These are phyloP conservation scores for Stylosanthes scabra DNA, from an alignment of 331 rosid genomes.

Conservation along the genomic window DNA sequence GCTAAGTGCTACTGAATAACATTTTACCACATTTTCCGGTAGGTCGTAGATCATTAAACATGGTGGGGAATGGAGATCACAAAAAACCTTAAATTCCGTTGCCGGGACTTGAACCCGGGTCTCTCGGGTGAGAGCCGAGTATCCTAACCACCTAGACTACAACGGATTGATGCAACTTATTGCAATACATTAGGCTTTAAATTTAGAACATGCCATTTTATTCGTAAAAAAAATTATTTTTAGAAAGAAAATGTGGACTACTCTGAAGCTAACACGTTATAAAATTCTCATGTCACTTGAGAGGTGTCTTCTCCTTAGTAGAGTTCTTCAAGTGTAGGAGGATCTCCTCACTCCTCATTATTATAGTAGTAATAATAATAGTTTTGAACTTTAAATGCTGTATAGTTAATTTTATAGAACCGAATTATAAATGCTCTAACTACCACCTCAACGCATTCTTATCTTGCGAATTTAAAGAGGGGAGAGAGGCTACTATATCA, in stretches of 20 bases:
- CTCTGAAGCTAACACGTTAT: neutral
- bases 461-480: conserved; percentile 25
- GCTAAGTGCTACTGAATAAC: neutral
- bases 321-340: too few species aligned
- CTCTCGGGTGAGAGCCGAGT: conserved; percentile 53
- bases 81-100: neutral
- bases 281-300: neutral
- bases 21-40: neutral
- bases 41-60: too few species aligned
- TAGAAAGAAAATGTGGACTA: too few species aligned
- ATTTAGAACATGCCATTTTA: too few species aligned
- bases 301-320: neutral
- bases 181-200: too few species aligned
- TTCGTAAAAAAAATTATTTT: too few species aligned
- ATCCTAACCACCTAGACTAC: conserved; percentile 55
- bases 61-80: too few species aligned
- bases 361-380: neutral
- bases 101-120: conserved; percentile 54
- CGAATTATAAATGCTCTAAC: conserved; percentile 27
- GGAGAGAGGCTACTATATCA: neutral
- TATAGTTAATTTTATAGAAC: neutral
- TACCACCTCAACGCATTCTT: conserved; percentile 21
- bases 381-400: conserved; percentile 38
- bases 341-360: too few species aligned
- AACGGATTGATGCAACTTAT: conserved; percentile 6